Percentiles rank a stretch among this genome's conserved stretches.
Evolutionary conservation across 805 yeast genomes (phyloP).

Genomic region (Zygosaccharomyces kombuchaensis): DNA sequence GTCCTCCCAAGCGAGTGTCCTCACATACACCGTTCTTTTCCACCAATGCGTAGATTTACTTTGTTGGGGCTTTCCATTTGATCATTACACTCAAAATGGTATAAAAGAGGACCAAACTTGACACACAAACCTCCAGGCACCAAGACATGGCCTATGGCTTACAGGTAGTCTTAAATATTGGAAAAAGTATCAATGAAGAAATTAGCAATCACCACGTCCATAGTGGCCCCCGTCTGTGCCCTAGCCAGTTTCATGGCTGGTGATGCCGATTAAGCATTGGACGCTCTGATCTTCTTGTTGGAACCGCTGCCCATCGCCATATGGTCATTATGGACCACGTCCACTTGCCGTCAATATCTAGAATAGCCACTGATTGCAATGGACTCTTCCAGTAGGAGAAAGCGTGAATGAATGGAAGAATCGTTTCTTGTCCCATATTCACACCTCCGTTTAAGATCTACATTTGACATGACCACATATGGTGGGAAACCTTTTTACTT

Average conservation of each 20-base stretch:
- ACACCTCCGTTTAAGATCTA: slow-evolving; percentile 45
- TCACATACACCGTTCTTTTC: slow-evolving; percentile 20
- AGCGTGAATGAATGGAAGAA: slow-evolving; percentile 50
- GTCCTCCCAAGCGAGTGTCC: slow-evolving; percentile 36
- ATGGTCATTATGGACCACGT: slow-evolving; percentile 40
- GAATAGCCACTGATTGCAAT: slow-evolving; percentile 43
- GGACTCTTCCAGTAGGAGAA: slow-evolving; percentile 43
- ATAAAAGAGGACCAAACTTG: slow-evolving; percentile 58
- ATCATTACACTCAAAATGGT: slow-evolving; percentile 59
- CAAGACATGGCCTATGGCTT: slow-evolving; percentile 43
- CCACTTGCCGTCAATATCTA: slow-evolving; percentile 41
- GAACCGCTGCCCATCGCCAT: slow-evolving; percentile 69
- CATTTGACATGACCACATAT: slow-evolving; percentile 54
- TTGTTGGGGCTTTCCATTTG: slow-evolving; percentile 25
- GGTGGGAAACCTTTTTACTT: slow-evolving; percentile 59
- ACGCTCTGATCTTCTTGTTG: slow-evolving; percentile 19
- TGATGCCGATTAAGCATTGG: slow-evolving; percentile 21
- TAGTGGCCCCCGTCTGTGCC: slow-evolving; percentile 36
- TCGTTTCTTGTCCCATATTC: slow-evolving; percentile 35
- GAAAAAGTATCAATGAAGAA: slow-evolving; percentile 56
- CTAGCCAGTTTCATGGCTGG: slow-evolving; percentile 30
- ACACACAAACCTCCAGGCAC: slow-evolving; percentile 48
- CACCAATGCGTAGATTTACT: slow-evolving; percentile 21
- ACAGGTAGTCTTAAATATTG: slow-evolving; percentile 50
- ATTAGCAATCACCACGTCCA: slow-evolving; percentile 46